Percentiles rank a stretch among this genome's conserved stretches.
Evolutionary conservation across 202 grass and related monocot species (phyloP).

Genomic region (Panicum hallii): DNA sequence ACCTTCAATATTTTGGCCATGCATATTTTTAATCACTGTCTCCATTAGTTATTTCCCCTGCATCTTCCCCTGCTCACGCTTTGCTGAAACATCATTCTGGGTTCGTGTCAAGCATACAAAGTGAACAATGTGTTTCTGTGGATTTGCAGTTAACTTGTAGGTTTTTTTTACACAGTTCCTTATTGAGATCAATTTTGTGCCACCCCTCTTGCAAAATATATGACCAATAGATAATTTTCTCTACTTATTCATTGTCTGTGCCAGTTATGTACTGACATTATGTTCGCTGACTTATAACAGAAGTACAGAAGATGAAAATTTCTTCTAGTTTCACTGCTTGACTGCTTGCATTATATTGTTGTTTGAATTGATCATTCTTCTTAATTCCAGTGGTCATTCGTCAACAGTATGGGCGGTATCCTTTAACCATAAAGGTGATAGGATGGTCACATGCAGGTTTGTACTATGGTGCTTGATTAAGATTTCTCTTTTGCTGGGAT

Average conservation of each 20-base stretch:
- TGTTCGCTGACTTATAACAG: slow-evolving; percentile 18
- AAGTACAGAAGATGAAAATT: not conserved
- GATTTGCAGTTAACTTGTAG: slow-evolving; percentile 17
- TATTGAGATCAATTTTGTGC: not conserved
- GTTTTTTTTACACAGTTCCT: not conserved
- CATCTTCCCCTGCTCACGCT: not conserved
- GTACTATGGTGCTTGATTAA: slow-evolving; percentile 25
- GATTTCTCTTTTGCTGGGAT: slow-evolving; percentile 4
- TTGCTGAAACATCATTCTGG: slow-evolving; percentile 14
- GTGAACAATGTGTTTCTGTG: slow-evolving; percentile 16
- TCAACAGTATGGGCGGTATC: slow-evolving; percentile 94
- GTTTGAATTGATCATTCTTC: slow-evolving; percentile 37
- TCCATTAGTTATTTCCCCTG: not conserved
- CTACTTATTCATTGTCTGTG: slow-evolving; percentile 2
- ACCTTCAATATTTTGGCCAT: not conserved
- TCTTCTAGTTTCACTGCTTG: slow-evolving; percentile 18
- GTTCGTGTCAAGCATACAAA: slow-evolving; percentile 21
- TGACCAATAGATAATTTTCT: not conserved
- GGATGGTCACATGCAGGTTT: slow-evolving; percentile 96
- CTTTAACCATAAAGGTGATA: slow-evolving; percentile 82
- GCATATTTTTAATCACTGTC: not conserved
- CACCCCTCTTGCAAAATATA: slow-evolving; percentile 6
- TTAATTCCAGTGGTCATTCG: slow-evolving; percentile 75
- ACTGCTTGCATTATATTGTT: not conserved
- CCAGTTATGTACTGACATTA: not conserved